Base-by-base conservation (phyloP, 805 yeast genomes). In the Lachancea nothofagi region DNA sequence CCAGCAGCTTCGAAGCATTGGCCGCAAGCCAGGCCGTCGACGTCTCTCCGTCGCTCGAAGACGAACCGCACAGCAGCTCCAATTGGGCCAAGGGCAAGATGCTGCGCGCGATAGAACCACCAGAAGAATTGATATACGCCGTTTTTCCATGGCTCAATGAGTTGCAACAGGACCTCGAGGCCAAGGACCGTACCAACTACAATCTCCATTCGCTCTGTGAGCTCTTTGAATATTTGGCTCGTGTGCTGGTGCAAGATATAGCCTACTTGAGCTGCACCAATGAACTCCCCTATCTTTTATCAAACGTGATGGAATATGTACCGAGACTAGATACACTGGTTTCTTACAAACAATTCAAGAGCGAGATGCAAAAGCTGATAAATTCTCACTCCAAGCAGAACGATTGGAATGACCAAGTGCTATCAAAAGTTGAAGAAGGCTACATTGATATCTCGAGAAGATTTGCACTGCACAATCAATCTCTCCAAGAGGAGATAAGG, bases 101-200 rank as follows among this genome's bases (percentile, higher is more conserved):
- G 4, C 12, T 29, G 13, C 37, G 46, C n/a, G 18, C 40, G 3
- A 51, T 54, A 32, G 47, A 51, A 22, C 61, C 62, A 3, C 41
- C 55, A 2, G 45, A 41, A 15, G 54, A 54, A 12, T 43, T 56
- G 31, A 44, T 48, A 14, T 34, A 46, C 33, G 22, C 48, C 14
- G 51, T 61, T 3, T 61, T 59, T 31, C 64, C 64, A 2, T 61
- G 65, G 65, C 44, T 61, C 21, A 41, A 51, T 10, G 40, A 46
- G 9, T 44, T 61, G 33, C 53, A 50, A 37, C 48, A 51, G 36
- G 64, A 61, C 33, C 43, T 57, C 34, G 37, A 47, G 28, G 30
- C 49, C 5, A 38, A 47, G 8, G 64, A 59, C 38, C 50, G 62
- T 33, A 54, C 62, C 5, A 61, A 59, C 39, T 61, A 61, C 43